Percentiles rank a stretch among this genome's conserved stretches.
Conservation (phyloP, 2,329 filamentous ascomycete species). For the Aspergillus puulaauensis region DNA sequence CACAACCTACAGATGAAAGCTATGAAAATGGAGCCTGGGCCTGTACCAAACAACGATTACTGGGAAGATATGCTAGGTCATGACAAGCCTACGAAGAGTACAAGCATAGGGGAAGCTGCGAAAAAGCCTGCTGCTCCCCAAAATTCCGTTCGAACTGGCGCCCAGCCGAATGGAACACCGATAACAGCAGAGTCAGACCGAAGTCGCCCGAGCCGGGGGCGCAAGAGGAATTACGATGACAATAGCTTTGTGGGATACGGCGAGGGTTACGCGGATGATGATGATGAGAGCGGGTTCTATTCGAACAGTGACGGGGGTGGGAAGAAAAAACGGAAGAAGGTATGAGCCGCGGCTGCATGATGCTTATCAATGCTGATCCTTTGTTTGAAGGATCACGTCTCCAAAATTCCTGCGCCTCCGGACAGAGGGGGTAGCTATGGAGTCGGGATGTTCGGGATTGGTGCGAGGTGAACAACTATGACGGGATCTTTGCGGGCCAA, state of each 20-base stretch:
- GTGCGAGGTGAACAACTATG: constrained; percentile 37
- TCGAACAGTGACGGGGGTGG: constrained; percentile 44
- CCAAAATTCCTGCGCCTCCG: constrained; percentile 40
- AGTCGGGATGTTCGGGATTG: constrained; percentile 47
- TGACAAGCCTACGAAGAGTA: constrained; percentile 44
- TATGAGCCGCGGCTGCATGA: constrained; percentile 22
- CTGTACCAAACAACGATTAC: constrained; percentile 45
- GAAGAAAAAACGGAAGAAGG: constrained; percentile 52
- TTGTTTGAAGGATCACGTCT: constrained; percentile 38
- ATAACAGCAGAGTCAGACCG: constrained; percentile 34
- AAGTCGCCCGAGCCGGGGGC: constrained; percentile 44
- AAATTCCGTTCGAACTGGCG: constrained; percentile 22
- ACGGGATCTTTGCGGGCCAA: constrained; percentile 18
- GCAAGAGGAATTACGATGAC: constrained; percentile 52
- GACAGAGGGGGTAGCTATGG: constrained; percentile 44
- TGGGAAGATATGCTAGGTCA: constrained; percentile 52
- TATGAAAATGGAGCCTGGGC: constrained; percentile 49
- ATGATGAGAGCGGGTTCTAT: constrained; percentile 44
- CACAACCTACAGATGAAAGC: constrained; percentile 43
- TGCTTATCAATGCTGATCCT: constrained; percentile 13
- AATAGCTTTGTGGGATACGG: constrained; percentile 53
- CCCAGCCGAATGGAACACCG: constrained; percentile 29
- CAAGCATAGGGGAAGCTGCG: constrained; percentile 25
- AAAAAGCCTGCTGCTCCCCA: constrained; percentile 31
- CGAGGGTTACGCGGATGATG: constrained; percentile 51